These are phyloP conservation scores for Rhodotorula kratochvilovae DNA, from an alignment of 768 basidiomycete species.

Conservation along the genomic window DNA sequence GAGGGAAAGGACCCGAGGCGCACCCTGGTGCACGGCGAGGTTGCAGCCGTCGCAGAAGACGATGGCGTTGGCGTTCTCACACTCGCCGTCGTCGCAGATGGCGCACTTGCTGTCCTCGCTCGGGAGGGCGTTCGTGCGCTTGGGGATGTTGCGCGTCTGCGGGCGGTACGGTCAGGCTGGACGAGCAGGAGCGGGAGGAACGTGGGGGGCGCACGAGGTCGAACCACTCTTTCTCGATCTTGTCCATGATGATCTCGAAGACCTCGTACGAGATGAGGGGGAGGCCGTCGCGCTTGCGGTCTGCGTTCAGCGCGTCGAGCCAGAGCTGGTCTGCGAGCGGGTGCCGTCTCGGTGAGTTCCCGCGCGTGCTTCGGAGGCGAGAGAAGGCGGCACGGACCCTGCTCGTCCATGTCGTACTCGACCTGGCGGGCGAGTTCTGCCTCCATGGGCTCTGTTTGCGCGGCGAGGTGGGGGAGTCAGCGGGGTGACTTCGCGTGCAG, in stretches of 20 bases:
- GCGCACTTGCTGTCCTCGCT: slow-evolving; percentile 95
- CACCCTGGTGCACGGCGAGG: slow-evolving; percentile 97
- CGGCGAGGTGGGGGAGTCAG: neutral
- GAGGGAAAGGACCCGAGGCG: slow-evolving; percentile 35
- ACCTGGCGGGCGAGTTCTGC: slow-evolving; percentile 86
- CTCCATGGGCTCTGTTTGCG: slow-evolving; percentile 65
- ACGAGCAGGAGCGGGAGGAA: neutral
- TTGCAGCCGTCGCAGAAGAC: slow-evolving; percentile 99
- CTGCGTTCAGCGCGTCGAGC: slow-evolving; percentile 77
- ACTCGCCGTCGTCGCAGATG: slow-evolving; percentile 96
- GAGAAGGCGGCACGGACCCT: slow-evolving; percentile 57
- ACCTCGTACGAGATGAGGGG: slow-evolving; percentile 72
- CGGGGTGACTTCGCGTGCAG: neutral
- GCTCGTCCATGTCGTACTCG: slow-evolving; percentile 99
- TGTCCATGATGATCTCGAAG: slow-evolving; percentile 96
- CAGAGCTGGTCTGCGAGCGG: slow-evolving; percentile 82
- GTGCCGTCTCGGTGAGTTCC: no score
- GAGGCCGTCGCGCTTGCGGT: slow-evolving; percentile 66
- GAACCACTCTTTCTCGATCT: slow-evolving; percentile 98
- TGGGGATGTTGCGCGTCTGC: slow-evolving; percentile 89
- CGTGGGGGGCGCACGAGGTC: slow-evolving; percentile 61
- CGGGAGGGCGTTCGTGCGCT: slow-evolving; percentile 76
- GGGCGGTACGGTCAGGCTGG: slow-evolving; percentile 39
- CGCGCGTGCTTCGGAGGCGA: neutral
- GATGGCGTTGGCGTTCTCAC: slow-evolving; percentile 97